These are phyloP conservation scores for Talaromyces sp. DNA, from an alignment of 2,329 filamentous ascomycete genomes.

Conservation along the genomic window DNA sequence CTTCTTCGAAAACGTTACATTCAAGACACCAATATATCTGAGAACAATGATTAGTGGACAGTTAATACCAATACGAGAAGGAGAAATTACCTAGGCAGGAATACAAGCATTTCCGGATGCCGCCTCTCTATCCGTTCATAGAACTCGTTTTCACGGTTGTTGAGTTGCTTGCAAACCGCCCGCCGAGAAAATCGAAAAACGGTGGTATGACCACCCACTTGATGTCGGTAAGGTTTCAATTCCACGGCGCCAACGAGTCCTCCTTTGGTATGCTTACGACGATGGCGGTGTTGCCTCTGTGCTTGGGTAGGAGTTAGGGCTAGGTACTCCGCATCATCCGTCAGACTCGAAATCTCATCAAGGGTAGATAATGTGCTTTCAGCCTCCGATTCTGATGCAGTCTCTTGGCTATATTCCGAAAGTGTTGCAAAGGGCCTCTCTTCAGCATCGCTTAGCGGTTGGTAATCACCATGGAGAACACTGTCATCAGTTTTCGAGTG, in stretches of 20 bases:
- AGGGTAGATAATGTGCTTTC: conserved; percentile 41
- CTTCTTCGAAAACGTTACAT: conserved; percentile 89
- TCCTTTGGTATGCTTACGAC: conserved; percentile 28
- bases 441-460: conserved; percentile 38
- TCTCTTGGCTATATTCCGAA: conserved; percentile 37
- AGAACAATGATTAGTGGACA: not conserved
- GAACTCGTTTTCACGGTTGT: conserved; percentile 97
- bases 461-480: conserved; percentile 58
- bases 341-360: conserved; percentile 53
- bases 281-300: conserved; percentile 23
- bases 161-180: conserved; percentile 96
- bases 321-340: conserved; percentile 51
- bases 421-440: conserved; percentile 35
- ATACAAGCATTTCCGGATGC: conserved; percentile 84
- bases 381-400: conserved; percentile 46
- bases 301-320: conserved; percentile 43
- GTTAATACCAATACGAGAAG: not conserved
- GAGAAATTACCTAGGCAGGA: conserved; percentile 67
- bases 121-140: conserved; percentile 92
- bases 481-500: conserved; percentile 59
- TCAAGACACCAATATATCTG: conserved; percentile 94
- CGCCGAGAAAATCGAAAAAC: conserved; percentile 92
- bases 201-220: conserved; percentile 94
- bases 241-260: conserved; percentile 83
- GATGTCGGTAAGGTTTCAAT: conserved; percentile 93